Base-by-base conservation (phyloP, 371 early-diverging fungal species). In the Mortierella sp. region DNA sequence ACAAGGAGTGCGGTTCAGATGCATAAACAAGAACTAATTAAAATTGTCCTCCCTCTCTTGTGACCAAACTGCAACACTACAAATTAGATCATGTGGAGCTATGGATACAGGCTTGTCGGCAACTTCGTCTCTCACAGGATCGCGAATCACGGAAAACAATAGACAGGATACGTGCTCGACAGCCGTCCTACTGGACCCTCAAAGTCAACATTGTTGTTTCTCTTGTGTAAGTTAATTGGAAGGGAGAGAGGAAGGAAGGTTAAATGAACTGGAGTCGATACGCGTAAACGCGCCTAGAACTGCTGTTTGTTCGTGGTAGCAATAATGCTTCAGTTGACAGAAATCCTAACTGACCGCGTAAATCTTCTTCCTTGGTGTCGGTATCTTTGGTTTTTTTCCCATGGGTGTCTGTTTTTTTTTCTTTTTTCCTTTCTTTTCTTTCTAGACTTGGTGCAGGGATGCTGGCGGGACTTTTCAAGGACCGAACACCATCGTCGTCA, bases 31-130 rank as follows among this genome's bases (percentile, higher is more conserved):
- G 26, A 19, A 52, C 65, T 21, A 26, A 38, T 31, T 63, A 28
- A 10, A 57, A 26, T 57, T 57, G 0, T 48, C 31, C 7, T 63
- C 28, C 31, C 16, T 26, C 31, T 73, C 52, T 28, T 57, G 58
- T 57, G 34, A 54, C 31, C 38, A 13, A 44, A 8, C 24, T 68
- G 8, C 38, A 55, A 2, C 24, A 16, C 70, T 16, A 5, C 42
- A 38, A 38, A 48, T 74, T 68, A 80, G 80, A 72, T 31, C 75
- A 80, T 34, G 72, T 75, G 47, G 80, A 80, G 26, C 54, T 75
- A 13, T 80, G 80, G 80, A 72, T 75, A 38, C 58, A 71, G 63
- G 80, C 72, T 26, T 80, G 75, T 31, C 71, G 44, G 4, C 75
- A 80, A 19, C 72, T 80, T 13, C 70, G 80, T 14, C 58, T 57